Percentiles rank a stretch among this genome's conserved stretches.
Evolutionary conservation across 495 filamentous ascomycete species (phyloP).

Genomic region (Endocarpon pusillum): DNA sequence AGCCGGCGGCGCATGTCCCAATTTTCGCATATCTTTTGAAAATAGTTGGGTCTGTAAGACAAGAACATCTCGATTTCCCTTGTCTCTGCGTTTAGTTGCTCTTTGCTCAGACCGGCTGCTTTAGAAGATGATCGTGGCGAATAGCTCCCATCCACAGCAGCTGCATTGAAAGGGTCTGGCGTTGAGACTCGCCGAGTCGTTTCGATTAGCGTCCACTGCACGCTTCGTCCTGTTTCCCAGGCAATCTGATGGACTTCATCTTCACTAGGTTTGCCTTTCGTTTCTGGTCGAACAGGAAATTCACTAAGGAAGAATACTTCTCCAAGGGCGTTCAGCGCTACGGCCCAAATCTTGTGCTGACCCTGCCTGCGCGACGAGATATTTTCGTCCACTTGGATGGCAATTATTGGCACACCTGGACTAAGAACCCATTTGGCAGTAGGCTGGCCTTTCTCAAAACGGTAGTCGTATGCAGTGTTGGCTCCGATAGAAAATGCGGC

Average conservation of each 20-base stretch:
- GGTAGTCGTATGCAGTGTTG: constrained; percentile 44
- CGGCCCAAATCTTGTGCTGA: constrained; percentile 63
- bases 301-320: constrained; percentile 75
- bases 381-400: constrained; percentile 68
- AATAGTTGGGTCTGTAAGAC: constrained; percentile 56
- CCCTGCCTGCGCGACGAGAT: constrained; percentile 51
- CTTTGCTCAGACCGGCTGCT: constrained; percentile 49
- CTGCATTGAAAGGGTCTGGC: constrained; percentile 48
- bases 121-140: constrained; percentile 52
- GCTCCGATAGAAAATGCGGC: constrained; percentile 64
- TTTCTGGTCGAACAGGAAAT: constrained; percentile 32
- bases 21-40: constrained; percentile 57
- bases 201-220: constrained; percentile 67
- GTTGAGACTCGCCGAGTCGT: constrained; percentile 50
- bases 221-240: constrained; percentile 64
- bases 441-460: constrained; percentile 54
- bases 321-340: constrained; percentile 76
- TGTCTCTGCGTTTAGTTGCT: constrained; percentile 58
- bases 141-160: constrained; percentile 45
- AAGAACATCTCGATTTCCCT: constrained; percentile 66
- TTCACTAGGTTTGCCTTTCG: constrained; percentile 18
- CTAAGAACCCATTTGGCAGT: constrained; percentile 78
- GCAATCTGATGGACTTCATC: constrained; percentile 43
- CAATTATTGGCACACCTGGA: constrained; percentile 82
- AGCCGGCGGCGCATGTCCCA: constrained; percentile 88